Percentiles rank a stretch among this genome's conserved stretches.
Evolutionary conservation across 441 rosid genomes (phyloP).

Genomic region (Erysimum pusillum): DNA sequence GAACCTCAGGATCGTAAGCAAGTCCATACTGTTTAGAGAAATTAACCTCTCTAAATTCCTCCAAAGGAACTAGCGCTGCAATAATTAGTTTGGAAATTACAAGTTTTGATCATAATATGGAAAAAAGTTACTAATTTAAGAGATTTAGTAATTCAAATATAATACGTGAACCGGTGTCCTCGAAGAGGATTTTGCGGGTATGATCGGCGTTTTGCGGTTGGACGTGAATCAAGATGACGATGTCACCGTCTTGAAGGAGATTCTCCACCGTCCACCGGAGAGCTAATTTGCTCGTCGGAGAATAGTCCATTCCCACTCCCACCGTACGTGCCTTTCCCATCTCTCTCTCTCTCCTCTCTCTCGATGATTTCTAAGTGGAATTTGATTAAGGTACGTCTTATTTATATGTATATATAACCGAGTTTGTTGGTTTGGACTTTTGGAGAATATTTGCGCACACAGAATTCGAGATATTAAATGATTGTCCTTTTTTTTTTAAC

Average conservation of each 20-base stretch:
- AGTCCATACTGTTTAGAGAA: slow-evolving; percentile 80
- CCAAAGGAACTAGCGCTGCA: slow-evolving; percentile 81
- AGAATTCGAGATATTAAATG: slow-evolving; percentile 37
- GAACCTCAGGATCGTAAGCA: slow-evolving; percentile 77
- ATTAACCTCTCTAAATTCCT: slow-evolving; percentile 64
- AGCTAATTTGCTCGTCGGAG: slow-evolving; percentile 77
- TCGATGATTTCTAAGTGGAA: slow-evolving; percentile 30
- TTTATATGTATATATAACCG: too few species aligned
- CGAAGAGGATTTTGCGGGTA: slow-evolving; percentile 87
- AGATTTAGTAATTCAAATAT: neutral
- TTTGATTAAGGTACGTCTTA: neutral
- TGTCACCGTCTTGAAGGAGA: slow-evolving; percentile 66
- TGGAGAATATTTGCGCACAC: slow-evolving; percentile 37
- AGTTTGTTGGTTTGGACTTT: too few species aligned
- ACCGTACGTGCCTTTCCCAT: slow-evolving; percentile 74
- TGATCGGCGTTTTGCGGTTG: slow-evolving; percentile 67
- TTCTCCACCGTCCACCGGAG: slow-evolving; percentile 87
- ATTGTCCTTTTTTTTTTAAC: slow-evolving; percentile 22
- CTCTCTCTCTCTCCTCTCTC: slow-evolving; percentile 9
- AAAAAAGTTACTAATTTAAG: neutral
- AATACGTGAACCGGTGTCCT: slow-evolving; percentile 83
- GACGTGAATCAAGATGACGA: slow-evolving; percentile 70
- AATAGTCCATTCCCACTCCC: slow-evolving; percentile 94
- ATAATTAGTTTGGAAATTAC: neutral
- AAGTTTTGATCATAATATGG: neutral